Base-by-base conservation (phyloP, 768 basidiomycete genomes). In the Trametes cinnabarina region DNA sequence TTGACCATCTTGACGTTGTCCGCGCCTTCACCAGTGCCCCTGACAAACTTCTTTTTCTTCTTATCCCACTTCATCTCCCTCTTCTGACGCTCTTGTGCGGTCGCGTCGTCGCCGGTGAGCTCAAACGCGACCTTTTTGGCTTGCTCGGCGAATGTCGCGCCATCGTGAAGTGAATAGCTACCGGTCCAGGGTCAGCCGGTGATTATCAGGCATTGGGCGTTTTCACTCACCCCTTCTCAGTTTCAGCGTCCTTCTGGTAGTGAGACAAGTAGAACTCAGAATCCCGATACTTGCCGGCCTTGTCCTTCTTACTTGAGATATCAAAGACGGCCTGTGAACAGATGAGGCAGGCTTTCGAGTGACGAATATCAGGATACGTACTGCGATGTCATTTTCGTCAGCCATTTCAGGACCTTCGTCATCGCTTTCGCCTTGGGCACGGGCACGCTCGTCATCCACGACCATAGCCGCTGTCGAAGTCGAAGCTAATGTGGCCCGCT, bases 1-100 rank as follows among this genome's bases (percentile, higher is more conserved):
- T 83, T 85, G 65, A 99, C 88, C 63, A 98, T 79, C 73, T 97
- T 98, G 65, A 96, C 80, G 70, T 98, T 97, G 71, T 98, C 94
- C 8, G 94, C 84, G 19, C 94, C 96, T 42, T 74, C 79, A 11
- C 92, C 91, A 54, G 86, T 88, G 4, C 93, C 92, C 65, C 90
- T 84, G 40, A 96, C 78, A 63, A 97, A 97, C 67, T 89, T 92
- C 71, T 97, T 97, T 75, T 92, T 95, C 76, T 94, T 95, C 68
- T 92, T 91, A 73, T 98, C 94, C 97, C 97, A 99, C 26, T 79
- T 87, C 67, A 92, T 69, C 61, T 78, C 80, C 52, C 86, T 88
- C 37, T 82, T 81, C 55, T 80, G 84, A 49, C 82, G 81, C 32
- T 83, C 79, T 20, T 80, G 76, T 10, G 80, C 78, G 11, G 79